Base-by-base conservation (phyloP, 2,329 filamentous ascomycete species). In the Fusarium pseudonygamai region DNA sequence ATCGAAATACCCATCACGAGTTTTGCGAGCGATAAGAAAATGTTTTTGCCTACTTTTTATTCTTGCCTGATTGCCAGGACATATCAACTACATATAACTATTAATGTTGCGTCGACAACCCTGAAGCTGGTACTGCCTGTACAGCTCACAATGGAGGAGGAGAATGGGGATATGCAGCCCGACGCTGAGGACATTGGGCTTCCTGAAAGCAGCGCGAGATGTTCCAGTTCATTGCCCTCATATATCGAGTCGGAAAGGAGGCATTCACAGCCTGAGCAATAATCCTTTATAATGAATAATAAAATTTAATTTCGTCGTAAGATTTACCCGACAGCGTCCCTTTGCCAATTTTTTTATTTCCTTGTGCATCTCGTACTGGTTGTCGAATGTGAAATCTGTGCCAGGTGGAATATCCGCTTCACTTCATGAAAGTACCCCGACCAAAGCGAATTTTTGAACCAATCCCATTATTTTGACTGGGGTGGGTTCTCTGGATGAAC, bases 21-120 rank as follows among this genome's bases (percentile, higher is more conserved):
- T 24, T 67, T 67, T n/a, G 10, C 39, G 24, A 60, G 45, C 45
- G 52, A 60, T 34, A 67, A 67, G 26, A 67, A 40, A 43, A 52
- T 67, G 22, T 67, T 67, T 32, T 13, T 67, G 28, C 64, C 64
- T 4, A 67, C 62, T 13, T 67, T 67, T 43, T 67, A 67, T 34
- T 67, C 64, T 18, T 67, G 64, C 15, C 28, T 67, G 18, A 8
- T 60, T 52, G 52, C 64, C 28, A 67, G 62, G 32, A 60, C 62
- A 34, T 67, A 67, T 24, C 64, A 67, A 24, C 9, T 67, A n/a
- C 52, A 67, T 34, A 6, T 67, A 22, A 60, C 34, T 16, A 32
- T 67, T 7, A 34, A 24, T 15, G 15, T 67, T 28, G 52, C 45
- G 14, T 60, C 64, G 6, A 24, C 47, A 16, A n/a, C 52, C 2